Percentiles rank a stretch among this genome's conserved stretches.
Evolutionary conservation across 331 rosid species (phyloP).

Genomic region (Pyrus hybrid): DNA sequence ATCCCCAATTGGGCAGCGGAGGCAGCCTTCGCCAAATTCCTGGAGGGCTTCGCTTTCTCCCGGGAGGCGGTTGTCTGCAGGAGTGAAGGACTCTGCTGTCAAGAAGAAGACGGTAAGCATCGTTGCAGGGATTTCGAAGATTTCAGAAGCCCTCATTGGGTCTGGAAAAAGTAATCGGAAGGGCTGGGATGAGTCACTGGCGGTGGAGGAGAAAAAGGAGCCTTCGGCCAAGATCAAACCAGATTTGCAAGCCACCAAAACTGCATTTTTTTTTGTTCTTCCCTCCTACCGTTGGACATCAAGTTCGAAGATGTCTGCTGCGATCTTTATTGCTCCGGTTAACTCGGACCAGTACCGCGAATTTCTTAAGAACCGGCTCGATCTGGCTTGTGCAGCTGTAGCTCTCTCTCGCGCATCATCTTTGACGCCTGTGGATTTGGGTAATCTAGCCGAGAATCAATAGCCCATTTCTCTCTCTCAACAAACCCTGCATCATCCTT

Average conservation of each 20-base stretch:
- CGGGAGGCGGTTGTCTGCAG: constrained; percentile 63
- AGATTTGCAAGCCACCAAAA: constrained; percentile 64
- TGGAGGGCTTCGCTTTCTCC: constrained; percentile 83
- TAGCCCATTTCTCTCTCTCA: too few relatives aligned
- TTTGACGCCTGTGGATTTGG: too few relatives aligned
- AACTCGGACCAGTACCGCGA: too few relatives aligned
- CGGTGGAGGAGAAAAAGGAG: constrained; percentile 43
- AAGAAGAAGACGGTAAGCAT: constrained; percentile 65
- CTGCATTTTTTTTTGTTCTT: too few relatives aligned
- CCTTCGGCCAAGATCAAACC: constrained; percentile 41
- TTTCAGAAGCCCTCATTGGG: constrained; percentile 66
- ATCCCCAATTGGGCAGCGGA: constrained; percentile 65
- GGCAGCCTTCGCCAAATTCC: constrained; percentile 69
- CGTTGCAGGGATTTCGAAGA: constrained; percentile 60
- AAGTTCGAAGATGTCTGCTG: too few relatives aligned
- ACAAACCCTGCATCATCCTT: too few relatives aligned
- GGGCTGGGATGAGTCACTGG: constrained; percentile 72
- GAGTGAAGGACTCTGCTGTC: constrained; percentile 51
- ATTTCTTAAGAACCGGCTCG: too few relatives aligned
- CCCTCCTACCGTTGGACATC: too few relatives aligned
- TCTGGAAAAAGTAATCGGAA: constrained; percentile 54
- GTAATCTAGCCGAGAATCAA: too few relatives aligned
- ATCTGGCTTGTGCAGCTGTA: too few relatives aligned
- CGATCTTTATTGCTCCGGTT: too few relatives aligned
- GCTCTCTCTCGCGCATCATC: too few relatives aligned